A percentile compares a stretch with the other conserved stretches of the same genome.
Conservation (phyloP, 768 basidiomycete species). For the Mycena amicta region DNA sequence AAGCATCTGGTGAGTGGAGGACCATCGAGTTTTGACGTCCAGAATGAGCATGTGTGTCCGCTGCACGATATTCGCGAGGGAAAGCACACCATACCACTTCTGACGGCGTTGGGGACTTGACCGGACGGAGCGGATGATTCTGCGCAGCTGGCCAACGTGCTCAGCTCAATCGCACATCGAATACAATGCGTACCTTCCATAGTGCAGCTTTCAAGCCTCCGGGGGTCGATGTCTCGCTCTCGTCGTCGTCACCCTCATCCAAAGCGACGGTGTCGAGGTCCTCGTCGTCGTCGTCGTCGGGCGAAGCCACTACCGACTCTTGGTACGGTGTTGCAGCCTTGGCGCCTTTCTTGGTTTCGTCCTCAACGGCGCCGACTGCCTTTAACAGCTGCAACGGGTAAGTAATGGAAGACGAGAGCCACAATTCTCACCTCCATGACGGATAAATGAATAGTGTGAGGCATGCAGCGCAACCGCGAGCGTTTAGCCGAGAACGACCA, state of each 20-base stretch:
- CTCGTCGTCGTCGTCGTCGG: background rate
- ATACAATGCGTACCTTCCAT: constrained; percentile 1
- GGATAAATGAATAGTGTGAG: constrained; percentile 26
- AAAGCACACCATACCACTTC: constrained; percentile 5
- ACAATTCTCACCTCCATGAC: constrained; percentile 19
- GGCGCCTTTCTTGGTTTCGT: background rate
- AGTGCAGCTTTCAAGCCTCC: background rate
- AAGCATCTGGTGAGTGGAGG: constrained; percentile 25
- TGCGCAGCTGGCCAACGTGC: constrained; percentile 5
- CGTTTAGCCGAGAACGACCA: constrained; percentile 4
- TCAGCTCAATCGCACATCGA: background rate
- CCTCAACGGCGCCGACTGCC: background rate
- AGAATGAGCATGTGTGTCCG: constrained; percentile 21
- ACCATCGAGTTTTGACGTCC: constrained; percentile 24
- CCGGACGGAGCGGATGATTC: constrained; percentile 14
- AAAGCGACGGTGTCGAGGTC: background rate
- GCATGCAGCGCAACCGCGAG: constrained; percentile 23
- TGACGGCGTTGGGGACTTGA: constrained; percentile 18
- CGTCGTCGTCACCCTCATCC: background rate
- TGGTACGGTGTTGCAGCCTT: background rate
- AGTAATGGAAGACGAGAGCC: background rate
- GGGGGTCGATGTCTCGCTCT: background rate
- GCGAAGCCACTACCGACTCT: background rate
- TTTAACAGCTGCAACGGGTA: background rate
- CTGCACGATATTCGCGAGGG: background rate